Base-by-base conservation (phyloP, 805 yeast species). In the Teunomyces gatunensis region DNA sequence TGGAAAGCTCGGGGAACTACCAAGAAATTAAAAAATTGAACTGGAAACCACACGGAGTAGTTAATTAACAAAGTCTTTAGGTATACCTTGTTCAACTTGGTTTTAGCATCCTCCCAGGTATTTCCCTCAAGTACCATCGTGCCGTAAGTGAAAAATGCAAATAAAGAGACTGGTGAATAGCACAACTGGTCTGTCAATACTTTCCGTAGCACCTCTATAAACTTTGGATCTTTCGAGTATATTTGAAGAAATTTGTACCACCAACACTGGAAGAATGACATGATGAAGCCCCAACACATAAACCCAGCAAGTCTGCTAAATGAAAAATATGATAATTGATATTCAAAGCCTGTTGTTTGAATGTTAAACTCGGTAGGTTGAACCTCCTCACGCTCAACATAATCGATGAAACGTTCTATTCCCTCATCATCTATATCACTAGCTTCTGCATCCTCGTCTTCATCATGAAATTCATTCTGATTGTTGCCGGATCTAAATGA, bases 171-270 rank as follows among this genome's bases (percentile, higher is more conserved):
- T 1, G 99, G 99, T 1, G 97, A 90, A 63, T 85, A 94, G 49
- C 90, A 78, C 43, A 91, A 68, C 64, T 94, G 98, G 63, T 92
- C 99, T 0, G 96, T 85, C 47, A 92, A 68, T 0, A 89, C 97
- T 47, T 97, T 79, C 53, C 91, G 85, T 29, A 92, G 73, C 5
- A 88, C 95, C 47, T 90, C 88, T 1, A 91, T 85, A 50, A 88
- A 77, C n/a, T 87, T 81, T 13, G 94, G 92, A 63, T 87, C 90
- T 48, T 83, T 85, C 4, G 85, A 81, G 64, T 87, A 92, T 53
- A 88, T 81, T 59, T 92, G 91, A 50, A 92, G 74, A 49, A 91
- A 80, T 57, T 80, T 78, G 60, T 92, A 91, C 99, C 99, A 92
- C 42, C 84, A 84, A 45, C 87, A 86, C 66, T 90, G 97, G 41